phyloP scores from a whole-genome alignment of 2,329 filamentous ascomycete species.

The Talaromyces sp. region DNA sequence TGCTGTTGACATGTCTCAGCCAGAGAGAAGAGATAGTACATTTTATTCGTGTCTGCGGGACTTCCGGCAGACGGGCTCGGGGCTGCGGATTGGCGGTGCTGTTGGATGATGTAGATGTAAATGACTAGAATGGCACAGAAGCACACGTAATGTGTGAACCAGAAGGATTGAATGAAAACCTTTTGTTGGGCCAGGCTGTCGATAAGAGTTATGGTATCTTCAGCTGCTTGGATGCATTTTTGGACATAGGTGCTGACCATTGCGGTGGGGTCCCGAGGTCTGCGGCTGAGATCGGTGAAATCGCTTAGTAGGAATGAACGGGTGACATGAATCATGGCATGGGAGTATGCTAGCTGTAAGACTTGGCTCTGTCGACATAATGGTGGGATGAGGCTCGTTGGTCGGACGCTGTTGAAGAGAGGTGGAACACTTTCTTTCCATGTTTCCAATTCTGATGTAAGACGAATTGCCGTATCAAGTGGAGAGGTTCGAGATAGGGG shows the following conservation, averaged over 20 bases:
- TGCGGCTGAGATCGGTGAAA: slow-evolving; percentile 39
- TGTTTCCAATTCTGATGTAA: slow-evolving; percentile 38
- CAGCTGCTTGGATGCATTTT: slow-evolving; percentile 49
- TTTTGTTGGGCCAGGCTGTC: slow-evolving; percentile 40
- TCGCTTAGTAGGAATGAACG: slow-evolving; percentile 41
- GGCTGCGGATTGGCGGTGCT: slow-evolving; percentile 29
- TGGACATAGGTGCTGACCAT: slow-evolving; percentile 40
- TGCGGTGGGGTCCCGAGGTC: slow-evolving; percentile 32
- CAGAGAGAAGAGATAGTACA: slow-evolving; percentile 42
- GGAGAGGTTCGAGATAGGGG: slow-evolving; percentile 33
- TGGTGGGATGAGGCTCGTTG: slow-evolving; percentile 41
- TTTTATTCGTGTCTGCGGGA: slow-evolving; percentile 22
- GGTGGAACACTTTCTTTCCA: slow-evolving; percentile 42
- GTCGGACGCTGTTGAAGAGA: slow-evolving; percentile 39
- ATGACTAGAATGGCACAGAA: slow-evolving; percentile 47
- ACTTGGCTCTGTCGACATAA: slow-evolving; percentile 44
- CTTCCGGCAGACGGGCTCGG: slow-evolving; percentile 23
- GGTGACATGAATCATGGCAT: slow-evolving; percentile 44
- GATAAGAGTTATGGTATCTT: slow-evolving; percentile 42
- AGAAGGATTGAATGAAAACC: slow-evolving; percentile 43
- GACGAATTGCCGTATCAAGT: slow-evolving; percentile 36
- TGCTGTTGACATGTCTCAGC: slow-evolving; percentile 51
- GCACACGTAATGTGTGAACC: slow-evolving; percentile 49
- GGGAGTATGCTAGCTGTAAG: slow-evolving; percentile 41
- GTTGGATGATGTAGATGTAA: slow-evolving; percentile 48